Evolutionary conservation across 331 rosid genomes (phyloP).

Genomic region (Rosa hybrid): DNA sequence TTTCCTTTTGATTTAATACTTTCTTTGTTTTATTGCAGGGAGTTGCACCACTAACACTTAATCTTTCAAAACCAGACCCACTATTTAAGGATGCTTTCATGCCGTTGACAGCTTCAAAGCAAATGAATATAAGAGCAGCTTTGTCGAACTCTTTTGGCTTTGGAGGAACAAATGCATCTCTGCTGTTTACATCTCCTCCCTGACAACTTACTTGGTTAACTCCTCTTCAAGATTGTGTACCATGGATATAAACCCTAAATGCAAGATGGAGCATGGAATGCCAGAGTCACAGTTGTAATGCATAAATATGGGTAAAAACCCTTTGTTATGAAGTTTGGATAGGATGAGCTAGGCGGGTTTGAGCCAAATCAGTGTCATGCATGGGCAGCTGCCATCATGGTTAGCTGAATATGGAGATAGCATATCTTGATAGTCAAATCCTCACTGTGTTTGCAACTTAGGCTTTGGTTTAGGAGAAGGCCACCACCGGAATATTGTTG

Average conservation of each 20-base stretch:
- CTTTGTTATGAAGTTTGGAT: not conserved
- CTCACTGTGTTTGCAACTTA: not conserved
- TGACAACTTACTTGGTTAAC: slow-evolving; percentile 19
- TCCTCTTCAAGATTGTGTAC: not conserved
- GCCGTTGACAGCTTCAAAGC: slow-evolving; percentile 65
- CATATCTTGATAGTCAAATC: not conserved
- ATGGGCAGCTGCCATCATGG: not conserved
- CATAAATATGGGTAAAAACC: not conserved
- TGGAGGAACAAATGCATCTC: slow-evolving; percentile 94
- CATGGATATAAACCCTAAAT: not conserved
- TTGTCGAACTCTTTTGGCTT: slow-evolving; percentile 94
- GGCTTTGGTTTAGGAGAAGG: not conserved
- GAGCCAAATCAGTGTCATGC: not conserved
- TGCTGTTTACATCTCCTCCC: slow-evolving; percentile 63
- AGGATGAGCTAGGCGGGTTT: not conserved
- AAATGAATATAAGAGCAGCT: slow-evolving; percentile 68
- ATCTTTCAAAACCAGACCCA: slow-evolving; percentile 81
- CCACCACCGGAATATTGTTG: not conserved
- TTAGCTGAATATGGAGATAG: not conserved
- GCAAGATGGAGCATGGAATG: not conserved
- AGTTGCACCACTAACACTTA: slow-evolving; percentile 82
- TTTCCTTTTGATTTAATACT: slow-evolving; percentile 3
- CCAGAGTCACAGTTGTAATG: not conserved
- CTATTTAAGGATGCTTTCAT: slow-evolving; percentile 55
- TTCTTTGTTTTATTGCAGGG: slow-evolving; percentile 56